phyloP scores from a whole-genome alignment of 2,329 filamentous ascomycete species.

The Ophiostoma sp. region DNA sequence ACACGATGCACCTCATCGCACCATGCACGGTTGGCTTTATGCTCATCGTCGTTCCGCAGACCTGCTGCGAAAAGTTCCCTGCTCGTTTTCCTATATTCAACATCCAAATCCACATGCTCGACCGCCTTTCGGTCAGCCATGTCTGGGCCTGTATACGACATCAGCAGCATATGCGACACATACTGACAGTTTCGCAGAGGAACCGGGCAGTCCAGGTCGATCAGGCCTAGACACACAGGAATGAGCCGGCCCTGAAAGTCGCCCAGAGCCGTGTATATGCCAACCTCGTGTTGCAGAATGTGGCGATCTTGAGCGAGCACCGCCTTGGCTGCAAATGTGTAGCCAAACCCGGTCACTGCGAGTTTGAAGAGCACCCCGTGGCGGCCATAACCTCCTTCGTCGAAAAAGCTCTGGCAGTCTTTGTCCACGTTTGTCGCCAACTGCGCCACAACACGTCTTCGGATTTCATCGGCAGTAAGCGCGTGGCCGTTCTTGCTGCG shows the following conservation, averaged over 20 bases:
- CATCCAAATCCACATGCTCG: not conserved
- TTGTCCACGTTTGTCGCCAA: not conserved
- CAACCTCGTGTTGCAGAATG: conserved; percentile 11
- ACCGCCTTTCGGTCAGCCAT: no score
- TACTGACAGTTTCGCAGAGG: conserved; percentile 8
- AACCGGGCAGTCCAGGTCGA: not conserved
- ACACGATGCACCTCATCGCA: conserved; percentile 12
- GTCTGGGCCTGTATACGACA: no score
- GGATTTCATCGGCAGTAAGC: not conserved
- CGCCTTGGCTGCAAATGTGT: conserved; percentile 17
- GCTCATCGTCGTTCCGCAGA: not conserved
- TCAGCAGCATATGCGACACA: conserved; percentile 13
- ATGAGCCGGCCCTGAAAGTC: conserved; percentile 11
- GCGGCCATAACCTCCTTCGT: conserved; percentile 8
- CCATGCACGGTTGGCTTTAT: conserved; percentile 11
- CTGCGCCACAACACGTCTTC: not conserved
- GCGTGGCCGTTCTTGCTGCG: no score
- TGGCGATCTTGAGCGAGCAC: not conserved
- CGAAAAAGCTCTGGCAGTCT: conserved; percentile 15
- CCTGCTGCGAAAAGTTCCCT: conserved; percentile 7
- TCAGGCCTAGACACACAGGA: conserved; percentile 14
- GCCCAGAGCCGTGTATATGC: not conserved
- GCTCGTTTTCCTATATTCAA: not conserved
- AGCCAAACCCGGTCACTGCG: conserved; percentile 8
- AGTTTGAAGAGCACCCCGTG: conserved; percentile 17